Evolutionary conservation across 2,329 filamentous ascomycete genomes (phyloP), one percentile per base, ranked within the genome.

Genomic region (Trichoderma guizhouense): DNA sequence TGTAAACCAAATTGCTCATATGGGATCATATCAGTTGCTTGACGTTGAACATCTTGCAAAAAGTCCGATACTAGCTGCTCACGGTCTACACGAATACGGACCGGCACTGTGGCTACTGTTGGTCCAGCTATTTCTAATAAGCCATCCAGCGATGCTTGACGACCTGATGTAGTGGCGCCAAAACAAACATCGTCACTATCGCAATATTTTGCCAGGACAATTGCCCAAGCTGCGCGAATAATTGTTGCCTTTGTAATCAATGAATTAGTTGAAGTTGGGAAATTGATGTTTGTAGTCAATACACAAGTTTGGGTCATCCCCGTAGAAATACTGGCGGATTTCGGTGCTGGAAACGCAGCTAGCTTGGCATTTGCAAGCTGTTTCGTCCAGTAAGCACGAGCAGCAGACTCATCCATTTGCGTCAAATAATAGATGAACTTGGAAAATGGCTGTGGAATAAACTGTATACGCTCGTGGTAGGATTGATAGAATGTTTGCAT

Each of bases 1-100:
- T 77, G 75, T 4, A 81, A 68, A 8, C 77, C 77, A 15, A 77
- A 72, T 12, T 79, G 74, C 64, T 77, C 79, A 58, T 70, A 75
- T 2, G 73, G 68, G 9, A 75, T 72, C 75, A 76, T 76, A 47
- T 78, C 76, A 14, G 73, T 64, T 4, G 75, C 70, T 69, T 73
- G 73, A 15, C 71, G 66, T 72, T 80, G 78, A 6, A 78, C 62
- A 12, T 43, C 39, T 28, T 68, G 65, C 2, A 76, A 69, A 15
- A 73, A 76, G 12, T 67, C 43, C 1, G 21, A 21, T 30, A 72
- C 32, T 18, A 63, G 64, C 26, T 73, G 63, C 18, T 65, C 53
- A 24, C 21, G 43, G 7, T 73, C 28, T 11, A 76, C 34, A 5
- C 55, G 63, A 21, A 74, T 63, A n/a, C 75, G 53, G 5, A 73